phyloP scores from a whole-genome alignment of 768 basidiomycete species.

The Mycena sanguinolenta region DNA sequence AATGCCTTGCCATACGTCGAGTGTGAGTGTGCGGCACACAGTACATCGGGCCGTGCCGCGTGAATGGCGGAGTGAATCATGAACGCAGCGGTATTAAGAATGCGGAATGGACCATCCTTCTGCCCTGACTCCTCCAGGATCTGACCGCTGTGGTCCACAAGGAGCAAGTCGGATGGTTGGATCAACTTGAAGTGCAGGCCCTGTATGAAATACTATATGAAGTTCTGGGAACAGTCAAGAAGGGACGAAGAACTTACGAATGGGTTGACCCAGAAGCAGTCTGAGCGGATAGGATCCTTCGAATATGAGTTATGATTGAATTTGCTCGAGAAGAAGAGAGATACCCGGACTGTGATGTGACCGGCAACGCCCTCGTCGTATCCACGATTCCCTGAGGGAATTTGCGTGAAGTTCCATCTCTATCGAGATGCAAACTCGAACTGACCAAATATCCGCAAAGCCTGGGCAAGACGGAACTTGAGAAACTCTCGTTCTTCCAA shows the following conservation, averaged over 20 bases:
- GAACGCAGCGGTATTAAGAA: slow-evolving; percentile 51
- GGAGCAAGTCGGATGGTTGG: slow-evolving; percentile 57
- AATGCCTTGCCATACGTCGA: slow-evolving; percentile 64
- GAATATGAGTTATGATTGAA: not conserved
- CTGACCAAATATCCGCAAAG: slow-evolving; percentile 60
- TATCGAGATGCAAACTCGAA: not conserved
- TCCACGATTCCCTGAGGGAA: slow-evolving; percentile 50
- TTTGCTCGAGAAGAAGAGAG: not conserved
- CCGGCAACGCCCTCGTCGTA: slow-evolving; percentile 64
- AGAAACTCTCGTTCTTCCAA: slow-evolving; percentile 56
- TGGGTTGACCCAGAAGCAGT: slow-evolving; percentile 65
- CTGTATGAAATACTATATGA: slow-evolving; percentile 30
- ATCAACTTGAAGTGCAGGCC: slow-evolving; percentile 62
- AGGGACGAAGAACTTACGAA: slow-evolving; percentile 46
- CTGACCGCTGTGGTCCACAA: slow-evolving; percentile 53
- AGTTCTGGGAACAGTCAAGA: not conserved
- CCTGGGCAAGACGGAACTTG: slow-evolving; percentile 61
- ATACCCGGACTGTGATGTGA: slow-evolving; percentile 62
- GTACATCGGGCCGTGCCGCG: slow-evolving; percentile 61
- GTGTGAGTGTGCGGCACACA: slow-evolving; percentile 63
- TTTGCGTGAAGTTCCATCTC: not conserved
- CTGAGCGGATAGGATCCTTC: slow-evolving; percentile 52
- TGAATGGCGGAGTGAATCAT: slow-evolving; percentile 61
- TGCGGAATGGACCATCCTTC: slow-evolving; percentile 30
- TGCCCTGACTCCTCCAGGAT: slow-evolving; percentile 47